Percentiles rank a stretch among this genome's conserved stretches.
Evolutionary conservation across 2,329 filamentous ascomycete species (phyloP).

Genomic region (Conoideocrella luteorostrata): DNA sequence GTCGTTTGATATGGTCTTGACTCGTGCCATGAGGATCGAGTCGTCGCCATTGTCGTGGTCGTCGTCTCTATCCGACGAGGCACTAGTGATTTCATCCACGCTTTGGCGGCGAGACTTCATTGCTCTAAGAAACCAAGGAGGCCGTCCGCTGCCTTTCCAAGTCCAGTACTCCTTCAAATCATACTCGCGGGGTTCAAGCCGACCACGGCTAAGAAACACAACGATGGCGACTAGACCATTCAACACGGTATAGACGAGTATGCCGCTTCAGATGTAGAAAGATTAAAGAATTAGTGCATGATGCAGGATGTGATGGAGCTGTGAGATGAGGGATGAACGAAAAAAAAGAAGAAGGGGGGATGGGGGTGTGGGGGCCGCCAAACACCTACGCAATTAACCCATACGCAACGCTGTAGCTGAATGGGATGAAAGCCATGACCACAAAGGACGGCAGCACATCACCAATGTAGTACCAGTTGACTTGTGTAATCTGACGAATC

Average conservation of each 20-base stretch:
- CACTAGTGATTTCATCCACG: background rate
- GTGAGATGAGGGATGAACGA: no score
- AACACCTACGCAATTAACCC: conserved; percentile 64
- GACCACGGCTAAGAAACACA: conserved; percentile 35
- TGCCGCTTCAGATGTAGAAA: conserved; percentile 30
- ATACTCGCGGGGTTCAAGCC: conserved; percentile 43
- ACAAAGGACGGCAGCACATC: conserved; percentile 71
- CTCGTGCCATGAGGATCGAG: conserved; percentile 1
- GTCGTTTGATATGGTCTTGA: conserved; percentile 10
- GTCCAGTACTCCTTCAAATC: conserved; percentile 52
- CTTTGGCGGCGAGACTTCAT: conserved; percentile 14
- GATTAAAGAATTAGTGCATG: no score
- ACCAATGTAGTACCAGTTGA: conserved; percentile 73
- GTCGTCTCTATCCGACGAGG: background rate
- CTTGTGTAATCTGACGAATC: conserved; percentile 66
- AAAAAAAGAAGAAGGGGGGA: no score
- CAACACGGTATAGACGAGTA: conserved; percentile 49
- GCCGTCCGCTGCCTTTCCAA: conserved; percentile 41
- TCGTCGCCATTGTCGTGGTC: conserved; percentile 3
- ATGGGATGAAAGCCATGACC: conserved; percentile 68
- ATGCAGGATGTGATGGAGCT: no score
- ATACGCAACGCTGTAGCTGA: conserved; percentile 73
- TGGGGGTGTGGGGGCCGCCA: background rate
- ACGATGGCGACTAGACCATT: conserved; percentile 40
- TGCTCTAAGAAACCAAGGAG: conserved; percentile 42